Evolutionary conservation across 2,329 filamentous ascomycete species (phyloP), one percentile per base, ranked within the genome.

Genomic region (Fusarium continuum): DNA sequence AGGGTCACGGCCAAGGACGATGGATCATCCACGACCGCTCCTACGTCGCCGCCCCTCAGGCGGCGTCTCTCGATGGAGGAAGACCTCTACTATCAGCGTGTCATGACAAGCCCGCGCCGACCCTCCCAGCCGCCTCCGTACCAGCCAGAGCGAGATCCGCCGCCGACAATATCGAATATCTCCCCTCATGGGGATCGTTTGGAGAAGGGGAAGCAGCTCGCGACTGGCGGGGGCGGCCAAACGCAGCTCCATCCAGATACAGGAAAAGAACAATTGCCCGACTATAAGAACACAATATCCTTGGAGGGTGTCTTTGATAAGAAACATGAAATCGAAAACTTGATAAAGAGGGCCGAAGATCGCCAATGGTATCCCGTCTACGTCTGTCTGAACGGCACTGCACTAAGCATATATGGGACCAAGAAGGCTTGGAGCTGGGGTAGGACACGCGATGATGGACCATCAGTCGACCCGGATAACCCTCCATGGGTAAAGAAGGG

Each of bases 271-370:
- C 68, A 73, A 25, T 75, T 87, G 29, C 86, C 86, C n/a, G 67
- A 73, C 20, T 89, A 89, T 71, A 83, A 83, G 41, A 85, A 80
- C 67, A 82, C 80, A 69, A 80, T 88, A 50, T 77, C 79, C 50
- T 74, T 85, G 43, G 82, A 87, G 70, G 83, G 80, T 22, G 78
- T 88, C 6, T 88, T 88, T 69, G 77, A 81, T 65, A 83, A 83
- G 71, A 90, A 90, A 76, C 84, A 87, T 77, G 88, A 91, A 74
- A 82, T 91, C 52, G 82, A 86, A 59, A 83, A 87, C 55, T 85
- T 87, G 6, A 88, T 85, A 64, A 85, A 88, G 70, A 78, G 85
- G 39, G 84, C 88, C 36, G 79, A 83, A 60, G 82, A 88, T 68
- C 82, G 88, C 36, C 84, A 85, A 64, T 91, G 89, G 89, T 80